Percentiles rank a stretch among this genome's conserved stretches.
Conservation (phyloP, 2,329 filamentous ascomycete genomes). For the Cercospora zeina region DNA sequence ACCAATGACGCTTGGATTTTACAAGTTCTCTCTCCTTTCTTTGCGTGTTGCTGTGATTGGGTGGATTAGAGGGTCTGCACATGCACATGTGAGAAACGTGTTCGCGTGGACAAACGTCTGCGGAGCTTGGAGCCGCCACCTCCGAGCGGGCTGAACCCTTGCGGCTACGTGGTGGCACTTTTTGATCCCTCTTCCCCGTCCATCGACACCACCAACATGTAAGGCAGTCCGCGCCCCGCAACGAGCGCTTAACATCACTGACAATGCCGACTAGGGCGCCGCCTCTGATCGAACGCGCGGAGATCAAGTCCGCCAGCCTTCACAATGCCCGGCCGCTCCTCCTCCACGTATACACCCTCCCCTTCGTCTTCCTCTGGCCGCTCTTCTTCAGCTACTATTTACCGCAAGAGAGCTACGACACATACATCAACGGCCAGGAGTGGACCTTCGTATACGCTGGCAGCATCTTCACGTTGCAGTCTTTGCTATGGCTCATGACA, state of each 20-base stretch:
- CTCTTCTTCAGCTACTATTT: slow-evolving; percentile 87
- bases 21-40: background rate
- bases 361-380: slow-evolving; percentile 89
- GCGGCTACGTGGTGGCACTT: slow-evolving; percentile 9
- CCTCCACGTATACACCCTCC: slow-evolving; percentile 88
- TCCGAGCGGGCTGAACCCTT: slow-evolving; percentile 11
- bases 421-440: slow-evolving; percentile 88
- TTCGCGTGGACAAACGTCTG: slow-evolving; percentile 1
- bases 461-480: slow-evolving; percentile 82
- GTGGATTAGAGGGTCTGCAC: background rate
- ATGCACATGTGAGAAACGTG: background rate
- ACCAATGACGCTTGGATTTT: background rate
- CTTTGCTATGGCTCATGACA: slow-evolving; percentile 89
- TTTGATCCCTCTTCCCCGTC: background rate
- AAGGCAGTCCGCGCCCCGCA: slow-evolving; percentile 5
- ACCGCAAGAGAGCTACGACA: slow-evolving; percentile 78
- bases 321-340: slow-evolving; percentile 80
- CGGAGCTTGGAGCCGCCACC: slow-evolving; percentile 7
- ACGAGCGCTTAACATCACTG: background rate
- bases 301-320: slow-evolving; percentile 84
- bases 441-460: slow-evolving; percentile 97
- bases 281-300: slow-evolving; percentile 78
- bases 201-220: slow-evolving; percentile 17
- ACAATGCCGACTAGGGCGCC: slow-evolving; percentile 18
- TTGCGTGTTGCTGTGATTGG: background rate